Conservation (phyloP, 1,284 basidiomycete genomes). For the Marasmius fiardii region DNA sequence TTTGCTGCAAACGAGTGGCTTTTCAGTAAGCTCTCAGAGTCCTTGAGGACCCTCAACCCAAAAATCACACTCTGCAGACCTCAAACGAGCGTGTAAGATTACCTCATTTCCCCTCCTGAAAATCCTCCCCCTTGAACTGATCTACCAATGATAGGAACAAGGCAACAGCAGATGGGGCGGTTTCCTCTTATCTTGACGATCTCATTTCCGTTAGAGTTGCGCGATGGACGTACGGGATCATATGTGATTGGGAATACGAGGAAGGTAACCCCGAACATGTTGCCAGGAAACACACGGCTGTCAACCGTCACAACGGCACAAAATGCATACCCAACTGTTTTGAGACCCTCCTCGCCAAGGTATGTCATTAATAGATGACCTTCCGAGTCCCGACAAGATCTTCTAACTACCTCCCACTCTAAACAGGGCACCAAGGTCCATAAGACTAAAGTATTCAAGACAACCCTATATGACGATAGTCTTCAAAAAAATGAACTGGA, state of each 20-base stretch:
- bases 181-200: slow-evolving; percentile 36
- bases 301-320: background rate
- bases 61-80: slow-evolving; percentile 35
- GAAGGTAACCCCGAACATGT: slow-evolving; percentile 26
- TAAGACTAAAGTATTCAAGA: too few species aligned
- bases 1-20: slow-evolving; percentile 18
- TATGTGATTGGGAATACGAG: slow-evolving; percentile 24
- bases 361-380: too few species aligned
- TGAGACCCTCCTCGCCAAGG: background rate
- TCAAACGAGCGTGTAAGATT: slow-evolving; percentile 39
- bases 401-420: too few species aligned
- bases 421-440: too few species aligned
- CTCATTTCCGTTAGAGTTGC: slow-evolving; percentile 33
- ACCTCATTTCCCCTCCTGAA: background rate
- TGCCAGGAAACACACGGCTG: background rate
- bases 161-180: slow-evolving; percentile 41
- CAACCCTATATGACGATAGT: too few species aligned
- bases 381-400: too few species aligned
- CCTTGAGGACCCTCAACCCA: slow-evolving; percentile 16
- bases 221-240: slow-evolving; percentile 30
- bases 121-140: background rate
- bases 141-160: slow-evolving; percentile 43
- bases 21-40: slow-evolving; percentile 20
- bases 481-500: too few species aligned
- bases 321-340: background rate